Evolutionary conservation across 331 rosid genomes (phyloP), one percentile per base, ranked within the genome.

Genomic region (Acacia concinna): DNA sequence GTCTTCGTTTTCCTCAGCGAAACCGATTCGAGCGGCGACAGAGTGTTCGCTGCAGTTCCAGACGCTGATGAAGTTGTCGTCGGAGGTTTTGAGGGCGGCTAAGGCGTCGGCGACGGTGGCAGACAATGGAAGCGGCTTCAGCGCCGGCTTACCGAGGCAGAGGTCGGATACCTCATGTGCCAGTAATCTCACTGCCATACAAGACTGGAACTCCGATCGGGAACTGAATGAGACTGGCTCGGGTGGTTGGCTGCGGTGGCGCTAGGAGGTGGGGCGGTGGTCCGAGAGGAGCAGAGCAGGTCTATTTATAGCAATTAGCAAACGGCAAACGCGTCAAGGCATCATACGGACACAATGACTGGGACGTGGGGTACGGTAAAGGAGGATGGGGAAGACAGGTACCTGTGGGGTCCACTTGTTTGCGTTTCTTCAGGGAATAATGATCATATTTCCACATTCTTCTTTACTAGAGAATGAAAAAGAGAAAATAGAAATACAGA

Each of bases 91-190:
- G 34, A 96, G 85, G 27, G 86, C 90, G 0, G 83, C 76, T 83
- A 93, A 83, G 70, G 97, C 97, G 67, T 91, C 94, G 11, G 88
- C 93, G 66, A 93, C 77, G 78, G 97, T 85, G 74, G 96, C 83
- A 20, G 97, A 81, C 27, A 78, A 37, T 14, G 90, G 73, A 10
- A 96, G 87, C n/a, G 90, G 84, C 93, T 85, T 93, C 89, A 96
- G 76, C 73, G 99, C 89, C 60, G 97, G 99, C 89, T 96, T 96
- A 79, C 97, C 99, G 25, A 96, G 98, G 81, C 96, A 93, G 89
- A 96, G 99, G 83, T 96, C 99, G 28, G 98, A 96, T 79, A 96
- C 86, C 85, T 91, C 96, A 78, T 83, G 88, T 28, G 88, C 68
- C 77, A 90, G 85, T 76, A 90, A 89, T 86, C 85, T 93, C 88